phyloP scores from a whole-genome alignment of 352 stramenopile species.

The Pythium biforme region DNA sequence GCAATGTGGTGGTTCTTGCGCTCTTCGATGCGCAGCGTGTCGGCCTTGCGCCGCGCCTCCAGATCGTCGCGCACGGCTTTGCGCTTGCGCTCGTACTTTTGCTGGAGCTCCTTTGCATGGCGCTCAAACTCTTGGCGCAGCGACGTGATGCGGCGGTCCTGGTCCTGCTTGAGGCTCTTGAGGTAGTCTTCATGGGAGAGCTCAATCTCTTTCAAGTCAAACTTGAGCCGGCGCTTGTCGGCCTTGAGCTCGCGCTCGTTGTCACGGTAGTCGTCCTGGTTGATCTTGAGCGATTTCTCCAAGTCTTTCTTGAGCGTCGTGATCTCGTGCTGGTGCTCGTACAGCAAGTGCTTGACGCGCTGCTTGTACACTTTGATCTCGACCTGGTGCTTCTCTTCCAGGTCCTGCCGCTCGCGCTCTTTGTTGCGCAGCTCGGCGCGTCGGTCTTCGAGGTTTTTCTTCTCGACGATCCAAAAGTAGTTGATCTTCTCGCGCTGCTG shows the following conservation, averaged over 20 bases:
- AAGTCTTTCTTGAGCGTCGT: constrained; percentile 89
- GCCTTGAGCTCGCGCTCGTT: constrained; percentile 87
- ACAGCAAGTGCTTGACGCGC: constrained; percentile 94
- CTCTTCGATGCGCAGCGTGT: constrained; percentile 91
- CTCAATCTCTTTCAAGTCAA: constrained; percentile 92
- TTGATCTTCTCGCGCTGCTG: constrained; percentile 96
- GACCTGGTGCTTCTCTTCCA: constrained; percentile 94
- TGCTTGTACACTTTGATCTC: constrained; percentile 98
- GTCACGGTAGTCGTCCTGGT: constrained; percentile 88
- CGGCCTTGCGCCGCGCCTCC: constrained; percentile 74
- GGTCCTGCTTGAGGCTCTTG: constrained; percentile 90
- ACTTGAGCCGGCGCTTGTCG: constrained; percentile 87
- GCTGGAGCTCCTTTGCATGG: constrained; percentile 88
- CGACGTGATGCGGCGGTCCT: constrained; percentile 90
- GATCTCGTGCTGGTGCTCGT: constrained; percentile 94
- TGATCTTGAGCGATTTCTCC: constrained; percentile 88
- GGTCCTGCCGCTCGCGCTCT: constrained; percentile 92
- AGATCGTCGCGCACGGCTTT: constrained; percentile 81
- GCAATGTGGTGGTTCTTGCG: constrained; percentile 92
- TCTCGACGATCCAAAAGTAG: constrained; percentile 97
- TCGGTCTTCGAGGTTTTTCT: constrained; percentile 95
- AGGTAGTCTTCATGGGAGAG: constrained; percentile 91
- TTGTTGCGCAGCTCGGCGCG: constrained; percentile 93
- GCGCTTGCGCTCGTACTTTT: constrained; percentile 83
- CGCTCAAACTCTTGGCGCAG: constrained; percentile 92